phyloP scores from a whole-genome alignment of 139 green algal species.

The Zygnema circumcarinatum region DNA sequence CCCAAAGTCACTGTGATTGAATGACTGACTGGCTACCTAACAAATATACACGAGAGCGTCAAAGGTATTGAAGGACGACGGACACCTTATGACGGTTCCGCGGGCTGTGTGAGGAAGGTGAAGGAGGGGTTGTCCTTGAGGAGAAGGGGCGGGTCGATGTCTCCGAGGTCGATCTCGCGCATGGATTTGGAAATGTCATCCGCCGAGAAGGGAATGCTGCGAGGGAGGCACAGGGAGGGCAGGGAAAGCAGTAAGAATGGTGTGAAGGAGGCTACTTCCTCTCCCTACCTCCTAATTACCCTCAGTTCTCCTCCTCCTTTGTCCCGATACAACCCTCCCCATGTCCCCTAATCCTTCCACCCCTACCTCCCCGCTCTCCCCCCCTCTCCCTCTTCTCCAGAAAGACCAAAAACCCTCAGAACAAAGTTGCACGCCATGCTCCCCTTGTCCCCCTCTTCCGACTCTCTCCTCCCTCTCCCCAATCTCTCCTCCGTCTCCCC shows the following conservation, averaged over 20 bases:
- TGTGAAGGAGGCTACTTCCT: not conserved
- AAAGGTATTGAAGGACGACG: not conserved
- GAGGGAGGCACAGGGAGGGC: not conserved
- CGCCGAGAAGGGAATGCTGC: conserved; percentile 65
- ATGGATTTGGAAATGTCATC: conserved; percentile 63
- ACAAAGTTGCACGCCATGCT: too few species aligned
- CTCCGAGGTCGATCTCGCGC: conserved; percentile 34
- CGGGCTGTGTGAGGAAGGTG: conserved; percentile 25
- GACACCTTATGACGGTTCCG: not conserved
- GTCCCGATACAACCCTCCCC: too few species aligned
- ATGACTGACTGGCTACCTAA: not conserved
- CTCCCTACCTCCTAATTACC: too few species aligned
- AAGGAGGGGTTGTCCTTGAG: conserved; percentile 44
- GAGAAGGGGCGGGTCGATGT: conserved; percentile 43
- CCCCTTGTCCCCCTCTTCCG: too few species aligned
- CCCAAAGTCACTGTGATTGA: not conserved
- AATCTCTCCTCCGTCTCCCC: too few species aligned
- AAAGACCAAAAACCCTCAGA: too few species aligned
- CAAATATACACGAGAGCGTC: not conserved
- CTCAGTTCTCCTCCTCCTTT: too few species aligned
- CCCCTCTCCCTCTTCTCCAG: too few species aligned
- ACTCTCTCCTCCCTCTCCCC: too few species aligned
- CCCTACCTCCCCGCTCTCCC: too few species aligned
- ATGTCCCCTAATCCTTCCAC: too few species aligned
- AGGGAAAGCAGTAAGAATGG: not conserved